Evolutionary conservation across 2,329 filamentous ascomycete genomes (phyloP), one percentile per base, ranked within the genome.

Genomic region (Xylaria sp.): DNA sequence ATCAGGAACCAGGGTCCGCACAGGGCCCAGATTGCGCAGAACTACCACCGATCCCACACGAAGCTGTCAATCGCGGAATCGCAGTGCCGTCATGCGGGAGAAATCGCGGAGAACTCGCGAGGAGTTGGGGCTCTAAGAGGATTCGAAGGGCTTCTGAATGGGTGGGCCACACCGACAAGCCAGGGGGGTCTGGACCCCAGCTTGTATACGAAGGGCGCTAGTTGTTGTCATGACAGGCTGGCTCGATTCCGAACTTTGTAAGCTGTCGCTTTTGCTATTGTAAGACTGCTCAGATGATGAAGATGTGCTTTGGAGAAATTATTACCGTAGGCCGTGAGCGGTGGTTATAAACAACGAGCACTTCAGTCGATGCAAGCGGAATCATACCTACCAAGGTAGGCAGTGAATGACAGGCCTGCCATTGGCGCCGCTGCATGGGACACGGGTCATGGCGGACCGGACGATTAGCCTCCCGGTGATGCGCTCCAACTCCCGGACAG

Each of bases 71-170:
- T 37, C n/a, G 55, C 37, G 37, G 10, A 12, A 55, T n/a, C 18
- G 44, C 66, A 54, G 72, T 60, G 67, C 67, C 65, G 72, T 70
- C 51, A 66, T 70, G 57, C 75, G 75, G 75, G 20, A 73, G 63
- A 73, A 71, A 69, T 58, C 72, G 72, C 70, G 55, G 65, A 50
- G 31, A 20, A n/a, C 56, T 50, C 10, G 23, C 5, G 34, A 8
- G 2, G 34, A 37, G 8, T 10, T 37, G 34, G 34, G 20, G n/a
- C 46, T 50, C 46, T 12, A 34, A 54, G 23, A 50, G 46, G 39
- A 55, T 48, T 48, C 23, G 23, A 25, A 25, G 15, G 44, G 46
- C n/a, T 48, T 48, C 12, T 6, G 23, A 48, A 23, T 9, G n/a
- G 23, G n/a, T 20, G 46, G 9, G 31, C 39, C 25, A 44, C 8